A percentile compares a stretch with the other conserved stretches of the same genome.
Conservation (phyloP, 257 asterid genomes). For the Forsythia suspensa region DNA sequence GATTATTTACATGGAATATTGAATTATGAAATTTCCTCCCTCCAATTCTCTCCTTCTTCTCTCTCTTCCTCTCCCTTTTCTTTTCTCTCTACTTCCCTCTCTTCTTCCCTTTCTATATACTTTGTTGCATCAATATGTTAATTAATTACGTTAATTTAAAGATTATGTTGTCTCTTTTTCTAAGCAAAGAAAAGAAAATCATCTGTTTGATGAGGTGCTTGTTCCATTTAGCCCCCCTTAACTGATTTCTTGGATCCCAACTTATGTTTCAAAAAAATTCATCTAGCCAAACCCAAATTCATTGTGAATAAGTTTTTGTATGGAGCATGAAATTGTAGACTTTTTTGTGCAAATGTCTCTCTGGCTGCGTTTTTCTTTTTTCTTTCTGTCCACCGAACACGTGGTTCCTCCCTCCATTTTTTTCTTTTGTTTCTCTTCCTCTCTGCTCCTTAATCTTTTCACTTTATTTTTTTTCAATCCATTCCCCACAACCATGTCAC, state of each 20-base stretch:
- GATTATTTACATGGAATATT: background rate
- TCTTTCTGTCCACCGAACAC: background rate
- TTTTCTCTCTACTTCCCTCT: background rate
- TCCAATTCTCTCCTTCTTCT: background rate
- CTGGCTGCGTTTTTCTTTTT: background rate
- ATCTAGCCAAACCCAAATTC: background rate
- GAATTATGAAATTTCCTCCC: background rate
- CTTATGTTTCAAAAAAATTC: background rate
- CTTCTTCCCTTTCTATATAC: background rate
- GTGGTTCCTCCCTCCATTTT: background rate
- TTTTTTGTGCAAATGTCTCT: background rate
- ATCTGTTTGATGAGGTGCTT: background rate
- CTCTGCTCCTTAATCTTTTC: background rate
- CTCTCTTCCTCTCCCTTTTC: background rate
- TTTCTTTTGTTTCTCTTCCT: background rate
- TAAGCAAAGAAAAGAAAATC: background rate
- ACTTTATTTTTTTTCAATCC: background rate
- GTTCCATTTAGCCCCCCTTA: background rate
- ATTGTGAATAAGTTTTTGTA: background rate
- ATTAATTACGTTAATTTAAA: background rate
- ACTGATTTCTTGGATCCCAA: background rate
- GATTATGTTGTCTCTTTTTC: background rate
- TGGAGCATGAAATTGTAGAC: background rate
- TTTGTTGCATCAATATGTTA: background rate
- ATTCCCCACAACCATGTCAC: background rate